phyloP scores from a whole-genome alignment of 2,329 filamentous ascomycete species.

The Xylariaceae sp. region DNA sequence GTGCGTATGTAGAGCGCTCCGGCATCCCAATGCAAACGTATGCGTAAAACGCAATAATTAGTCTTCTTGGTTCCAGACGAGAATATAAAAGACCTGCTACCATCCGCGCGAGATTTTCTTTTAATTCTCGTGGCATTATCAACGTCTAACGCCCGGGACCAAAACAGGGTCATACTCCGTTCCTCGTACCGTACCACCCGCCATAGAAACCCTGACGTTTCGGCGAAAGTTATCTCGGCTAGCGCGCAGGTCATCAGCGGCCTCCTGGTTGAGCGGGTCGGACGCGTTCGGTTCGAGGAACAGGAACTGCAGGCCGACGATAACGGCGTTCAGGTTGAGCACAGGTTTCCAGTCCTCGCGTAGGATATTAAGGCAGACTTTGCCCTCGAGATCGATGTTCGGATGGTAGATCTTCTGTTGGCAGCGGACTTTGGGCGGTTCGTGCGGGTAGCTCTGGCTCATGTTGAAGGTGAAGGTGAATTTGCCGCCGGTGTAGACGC shows the following conservation, averaged over 20 bases:
- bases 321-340: conserved; percentile 90
- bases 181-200: conserved; percentile 68
- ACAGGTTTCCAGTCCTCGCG: conserved; percentile 99
- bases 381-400: conserved; percentile 96
- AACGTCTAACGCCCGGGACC: conserved; percentile 7
- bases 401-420: conserved; percentile 98
- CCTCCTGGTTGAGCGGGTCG: conserved; percentile 97
- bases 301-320: conserved; percentile 89
- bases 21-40: neutral
- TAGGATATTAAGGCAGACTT: conserved; percentile 95
- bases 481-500: conserved; percentile 77
- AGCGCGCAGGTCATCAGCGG: conserved; percentile 80
- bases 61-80: neutral
- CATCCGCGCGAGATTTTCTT: neutral
- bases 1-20: conserved; percentile 5
- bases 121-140: neutral
- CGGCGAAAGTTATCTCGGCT: conserved; percentile 87
- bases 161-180: conserved; percentile 69
- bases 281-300: conserved; percentile 97
- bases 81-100: neutral
- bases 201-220: conserved; percentile 81
- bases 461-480: conserved; percentile 92
- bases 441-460: conserved; percentile 92
- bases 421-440: conserved; percentile 95
- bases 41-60: conserved; percentile 9